phyloP scores from a whole-genome alignment of 2,329 filamentous ascomycete genomes.

The Colletotrichum orchidophilum region DNA sequence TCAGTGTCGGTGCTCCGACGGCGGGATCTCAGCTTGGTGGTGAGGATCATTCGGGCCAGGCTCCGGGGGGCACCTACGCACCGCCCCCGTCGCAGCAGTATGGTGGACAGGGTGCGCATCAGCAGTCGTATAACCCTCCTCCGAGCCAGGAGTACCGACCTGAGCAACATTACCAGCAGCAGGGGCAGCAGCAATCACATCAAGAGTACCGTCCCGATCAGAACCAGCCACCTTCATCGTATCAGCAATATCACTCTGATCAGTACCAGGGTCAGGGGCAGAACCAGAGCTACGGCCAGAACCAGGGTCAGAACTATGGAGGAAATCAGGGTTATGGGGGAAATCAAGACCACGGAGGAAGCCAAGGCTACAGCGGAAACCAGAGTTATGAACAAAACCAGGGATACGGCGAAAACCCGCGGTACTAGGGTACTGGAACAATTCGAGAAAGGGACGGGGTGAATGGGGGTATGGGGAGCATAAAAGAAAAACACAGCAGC shows the following conservation, averaged over 20 bases:
- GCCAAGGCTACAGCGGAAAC: slow-evolving; percentile 37
- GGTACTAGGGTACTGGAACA: no score
- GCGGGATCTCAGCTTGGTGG: slow-evolving; percentile 44
- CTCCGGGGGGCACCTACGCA: slow-evolving; percentile 37
- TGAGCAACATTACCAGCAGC: slow-evolving; percentile 20
- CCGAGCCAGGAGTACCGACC: slow-evolving; percentile 33
- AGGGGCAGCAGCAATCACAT: slow-evolving; percentile 9
- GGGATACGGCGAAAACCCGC: slow-evolving; percentile 35
- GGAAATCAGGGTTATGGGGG: slow-evolving; percentile 34
- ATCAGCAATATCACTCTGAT: slow-evolving; percentile 35
- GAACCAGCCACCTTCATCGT: slow-evolving; percentile 29
- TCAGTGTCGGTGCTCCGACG: slow-evolving; percentile 51
- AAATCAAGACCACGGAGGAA: slow-evolving; percentile 10
- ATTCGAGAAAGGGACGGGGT: no score
- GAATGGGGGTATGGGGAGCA: no score
- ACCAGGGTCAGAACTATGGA: slow-evolving; percentile 8
- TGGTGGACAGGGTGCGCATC: slow-evolving; percentile 35
- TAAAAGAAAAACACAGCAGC: not conserved
- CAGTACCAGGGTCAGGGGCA: slow-evolving; percentile 33
- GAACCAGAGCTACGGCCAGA: slow-evolving; percentile 8
- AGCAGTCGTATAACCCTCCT: slow-evolving; percentile 40
- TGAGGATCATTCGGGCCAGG: slow-evolving; percentile 39
- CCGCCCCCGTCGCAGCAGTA: slow-evolving; percentile 32
- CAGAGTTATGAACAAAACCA: slow-evolving; percentile 31
- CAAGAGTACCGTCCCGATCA: slow-evolving; percentile 34